These are phyloP conservation scores for Penicillium canescens DNA, from an alignment of 495 filamentous ascomycete species.

Conservation along the genomic window DNA sequence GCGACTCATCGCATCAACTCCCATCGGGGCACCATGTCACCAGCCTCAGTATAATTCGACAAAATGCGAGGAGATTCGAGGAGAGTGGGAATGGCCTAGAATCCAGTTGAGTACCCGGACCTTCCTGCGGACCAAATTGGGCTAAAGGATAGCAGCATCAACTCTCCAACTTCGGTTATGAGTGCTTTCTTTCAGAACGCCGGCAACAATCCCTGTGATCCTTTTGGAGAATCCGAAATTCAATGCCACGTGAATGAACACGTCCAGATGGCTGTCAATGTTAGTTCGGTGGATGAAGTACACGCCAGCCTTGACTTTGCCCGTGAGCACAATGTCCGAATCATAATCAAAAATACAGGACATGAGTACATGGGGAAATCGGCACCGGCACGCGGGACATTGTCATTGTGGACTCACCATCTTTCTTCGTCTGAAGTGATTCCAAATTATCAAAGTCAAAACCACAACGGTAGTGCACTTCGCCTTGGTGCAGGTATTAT, in stretches of 20 bases:
- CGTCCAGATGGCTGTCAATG: too few species aligned
- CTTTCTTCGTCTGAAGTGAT: too few species aligned
- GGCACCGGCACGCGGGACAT: too few species aligned
- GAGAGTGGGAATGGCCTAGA: neutral
- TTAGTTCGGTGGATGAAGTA: too few species aligned
- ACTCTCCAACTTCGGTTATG: neutral
- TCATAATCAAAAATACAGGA: too few species aligned
- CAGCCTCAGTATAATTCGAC: neutral
- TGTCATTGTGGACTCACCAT: too few species aligned
- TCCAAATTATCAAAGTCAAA: too few species aligned
- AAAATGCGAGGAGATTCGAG: neutral
- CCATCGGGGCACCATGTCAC: conserved; percentile 40
- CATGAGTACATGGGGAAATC: too few species aligned
- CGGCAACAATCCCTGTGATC: neutral
- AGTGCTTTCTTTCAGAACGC: neutral
- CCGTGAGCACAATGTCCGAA: too few species aligned
- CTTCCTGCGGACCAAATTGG: neutral
- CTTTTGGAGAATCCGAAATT: neutral
- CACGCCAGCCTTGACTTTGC: too few species aligned
- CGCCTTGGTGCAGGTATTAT: too few species aligned
- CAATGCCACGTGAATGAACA: neutral
- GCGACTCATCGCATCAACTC: conserved; percentile 30
- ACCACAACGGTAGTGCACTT: too few species aligned
- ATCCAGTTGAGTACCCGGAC: neutral
- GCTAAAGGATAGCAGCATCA: neutral